Evolutionary conservation across 2,329 filamentous ascomycete species (phyloP), one percentile per base, ranked within the genome.

Genomic region (Aspergillus chevalieri): DNA sequence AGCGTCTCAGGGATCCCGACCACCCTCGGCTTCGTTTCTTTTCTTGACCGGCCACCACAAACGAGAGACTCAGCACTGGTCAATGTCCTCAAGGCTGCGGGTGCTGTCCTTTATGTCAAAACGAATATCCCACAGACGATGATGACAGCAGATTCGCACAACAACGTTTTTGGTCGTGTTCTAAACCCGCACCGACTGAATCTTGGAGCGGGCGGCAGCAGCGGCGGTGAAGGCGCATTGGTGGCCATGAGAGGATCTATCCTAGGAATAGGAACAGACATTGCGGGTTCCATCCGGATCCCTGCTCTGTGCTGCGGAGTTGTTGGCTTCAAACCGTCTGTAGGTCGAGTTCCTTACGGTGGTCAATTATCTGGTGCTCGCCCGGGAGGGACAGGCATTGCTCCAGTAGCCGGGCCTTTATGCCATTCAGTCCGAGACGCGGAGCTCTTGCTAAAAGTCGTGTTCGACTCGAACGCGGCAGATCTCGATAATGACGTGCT

Each of bases 251-350:
- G 64, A 6, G 66, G 66, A 8, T 65, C 60, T 3, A 47, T 62
- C 4, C 41, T 67, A 1, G 65, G 65, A 2, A 56, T 66, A 1
- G 65, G 62, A 2, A 65, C 65, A 3, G 66, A 69, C 50, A 61
- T 68, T 47, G 72, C 69, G 0, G 73, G 74, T 5, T 72, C 68
- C 6, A 66, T 76, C 21, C 63, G 73, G 3, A 64, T 70, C 6
- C 73, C 72, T 0, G 67, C 72, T 0, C 65, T 66, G 0, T 72
- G 68, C 44, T 70, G 67, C 34, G 72, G 73, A 26, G 50, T 69
- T 1, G 76, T 69, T 50, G 67, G 67, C 1, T 59, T 75, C 21
- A 64, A 67, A 19, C 69, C 73, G 1, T 71, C 68, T 3, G 46
- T 56, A 17, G 66, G 62, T 19, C 61, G 65, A 4, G 46, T 71